Conservation (phyloP, 305 asterid genomes). For the Fraxinus dipetala region DNA sequence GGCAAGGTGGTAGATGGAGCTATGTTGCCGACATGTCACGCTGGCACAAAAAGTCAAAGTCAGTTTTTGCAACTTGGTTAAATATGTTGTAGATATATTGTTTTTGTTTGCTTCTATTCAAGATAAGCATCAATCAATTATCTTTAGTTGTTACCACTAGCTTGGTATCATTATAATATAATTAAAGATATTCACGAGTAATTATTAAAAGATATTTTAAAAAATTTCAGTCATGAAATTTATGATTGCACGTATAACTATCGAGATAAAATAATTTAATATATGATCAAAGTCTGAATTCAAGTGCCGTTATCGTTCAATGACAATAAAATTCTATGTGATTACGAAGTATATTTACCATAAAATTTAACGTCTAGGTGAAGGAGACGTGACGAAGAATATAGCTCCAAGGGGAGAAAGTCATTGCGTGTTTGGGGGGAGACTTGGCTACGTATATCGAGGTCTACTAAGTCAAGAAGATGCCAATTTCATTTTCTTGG, state of each 20-base stretch:
- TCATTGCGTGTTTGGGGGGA: not conserved
- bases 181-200: not conserved
- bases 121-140: conserved; percentile 35
- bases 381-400: not conserved
- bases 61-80: conserved; percentile 31
- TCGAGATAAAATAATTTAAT: no score
- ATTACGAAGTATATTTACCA: not conserved
- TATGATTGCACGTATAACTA: no score
- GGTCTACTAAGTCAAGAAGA: conserved; percentile 27
- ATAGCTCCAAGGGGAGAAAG: not conserved
- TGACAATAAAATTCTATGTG: not conserved
- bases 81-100: not conserved
- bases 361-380: not conserved
- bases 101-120: conserved; percentile 26
- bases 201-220: not conserved
- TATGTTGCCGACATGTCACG: conserved; percentile 49
- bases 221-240: no score
- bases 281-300: no score
- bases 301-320: not conserved
- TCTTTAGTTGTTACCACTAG: conserved; percentile 3
- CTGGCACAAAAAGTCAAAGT: conserved; percentile 29
- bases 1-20: not conserved
- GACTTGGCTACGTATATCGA: conserved; percentile 21
- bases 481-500: not conserved
- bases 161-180: not conserved